phyloP scores from a whole-genome alignment of 257 asterid species.

The Cinchona pubescens region DNA sequence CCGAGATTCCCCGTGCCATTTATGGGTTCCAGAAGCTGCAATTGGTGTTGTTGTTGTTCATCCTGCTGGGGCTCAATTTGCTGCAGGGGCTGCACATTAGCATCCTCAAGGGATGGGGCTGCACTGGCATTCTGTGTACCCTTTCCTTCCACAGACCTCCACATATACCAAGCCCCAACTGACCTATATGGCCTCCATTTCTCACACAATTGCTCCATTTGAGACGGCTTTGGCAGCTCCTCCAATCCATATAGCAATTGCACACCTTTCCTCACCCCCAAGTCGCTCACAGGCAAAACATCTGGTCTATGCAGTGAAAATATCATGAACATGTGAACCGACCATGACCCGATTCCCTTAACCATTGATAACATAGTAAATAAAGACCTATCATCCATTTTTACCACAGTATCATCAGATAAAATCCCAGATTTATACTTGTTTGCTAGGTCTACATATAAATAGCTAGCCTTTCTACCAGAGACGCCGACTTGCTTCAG shows the following conservation, averaged over 20 bases:
- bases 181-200: conserved; percentile 95
- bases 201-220: conserved; percentile 87
- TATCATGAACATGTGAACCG: conserved; percentile 97
- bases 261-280: conserved; percentile 96
- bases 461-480: conserved; percentile 80
- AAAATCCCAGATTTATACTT: conserved; percentile 76
- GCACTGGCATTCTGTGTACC: conserved; percentile 47
- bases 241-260: conserved; percentile 73
- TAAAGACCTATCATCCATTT: conserved; percentile 87
- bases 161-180: conserved; percentile 97
- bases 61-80: conserved; percentile 58
- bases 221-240: conserved; percentile 84
- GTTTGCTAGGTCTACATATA: conserved; percentile 72
- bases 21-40: conserved; percentile 81
- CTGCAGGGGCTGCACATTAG: conserved; percentile 65
- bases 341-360: conserved; percentile 97
- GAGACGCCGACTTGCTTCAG: conserved; percentile 91
- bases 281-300: conserved; percentile 88
- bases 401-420: conserved; percentile 73
- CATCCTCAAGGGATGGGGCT: conserved; percentile 41
- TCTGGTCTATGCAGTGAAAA: conserved; percentile 89
- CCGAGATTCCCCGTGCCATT: conserved; percentile 74
- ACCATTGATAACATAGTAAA: conserved; percentile 97
- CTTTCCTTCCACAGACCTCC: conserved; percentile 80
- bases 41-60: conserved; percentile 59